Conservation (phyloP, 2,329 filamentous ascomycete genomes). For the Orbilia quercus region DNA sequence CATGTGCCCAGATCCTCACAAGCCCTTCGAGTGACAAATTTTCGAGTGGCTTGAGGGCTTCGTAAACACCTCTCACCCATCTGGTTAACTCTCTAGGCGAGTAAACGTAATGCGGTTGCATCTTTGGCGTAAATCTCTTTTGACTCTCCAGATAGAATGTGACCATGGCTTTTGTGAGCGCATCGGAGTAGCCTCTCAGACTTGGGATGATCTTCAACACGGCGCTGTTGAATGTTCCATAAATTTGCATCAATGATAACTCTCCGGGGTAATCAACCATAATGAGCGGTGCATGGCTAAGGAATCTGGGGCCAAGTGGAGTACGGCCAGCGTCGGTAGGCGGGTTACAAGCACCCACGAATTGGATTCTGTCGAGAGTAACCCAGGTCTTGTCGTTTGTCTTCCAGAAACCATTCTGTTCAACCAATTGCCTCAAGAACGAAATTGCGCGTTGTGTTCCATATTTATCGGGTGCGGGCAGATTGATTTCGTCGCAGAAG, state of each 20-base stretch:
- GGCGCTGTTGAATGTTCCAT: conserved; percentile 96
- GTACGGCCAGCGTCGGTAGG: conserved; percentile 97
- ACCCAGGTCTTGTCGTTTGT: conserved; percentile 98
- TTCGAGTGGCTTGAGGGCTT: conserved; percentile 93
- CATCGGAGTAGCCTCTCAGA: conserved; percentile 92
- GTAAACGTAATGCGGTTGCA: conserved; percentile 99
- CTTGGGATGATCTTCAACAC: conserved; percentile 96
- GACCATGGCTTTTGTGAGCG: conserved; percentile 97
- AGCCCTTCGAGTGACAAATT: conserved; percentile 87
- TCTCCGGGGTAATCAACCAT: conserved; percentile 99
- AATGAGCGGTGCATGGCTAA: conserved; percentile 95
- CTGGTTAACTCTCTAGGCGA: conserved; percentile 97
- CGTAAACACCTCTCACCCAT: conserved; percentile 97
- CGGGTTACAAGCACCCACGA: conserved; percentile 98
- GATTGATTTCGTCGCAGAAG: conserved; percentile 99
- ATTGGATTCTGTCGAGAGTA: conserved; percentile 95
- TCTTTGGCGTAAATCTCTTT: conserved; percentile 90
- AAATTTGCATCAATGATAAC: conserved; percentile 93
- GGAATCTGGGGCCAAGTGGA: conserved; percentile 89
- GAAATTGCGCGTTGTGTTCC: conserved; percentile 97
- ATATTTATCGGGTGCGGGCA: conserved; percentile 97
- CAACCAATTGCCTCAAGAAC: conserved; percentile 95
- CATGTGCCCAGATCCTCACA: conserved; percentile 97
- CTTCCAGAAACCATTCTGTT: conserved; percentile 99
- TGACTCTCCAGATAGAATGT: conserved; percentile 96